Evolutionary conservation across 2,329 filamentous ascomycete species (phyloP).

Genomic region (Kalaharituber pfeilii): DNA sequence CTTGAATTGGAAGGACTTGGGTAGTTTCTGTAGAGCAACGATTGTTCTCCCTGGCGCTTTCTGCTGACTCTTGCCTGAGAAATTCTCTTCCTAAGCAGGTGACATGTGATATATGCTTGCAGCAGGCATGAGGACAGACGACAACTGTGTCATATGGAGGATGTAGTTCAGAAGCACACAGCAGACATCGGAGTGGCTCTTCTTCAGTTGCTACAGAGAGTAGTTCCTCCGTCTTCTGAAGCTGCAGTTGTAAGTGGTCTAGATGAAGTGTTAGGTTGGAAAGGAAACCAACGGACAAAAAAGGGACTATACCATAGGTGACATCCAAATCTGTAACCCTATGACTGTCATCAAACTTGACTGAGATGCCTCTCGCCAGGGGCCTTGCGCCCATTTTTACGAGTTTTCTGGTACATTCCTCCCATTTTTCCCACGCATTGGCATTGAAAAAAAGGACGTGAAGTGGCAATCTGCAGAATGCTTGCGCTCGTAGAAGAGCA

Average conservation of each 20-base stretch:
- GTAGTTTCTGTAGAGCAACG: neutral
- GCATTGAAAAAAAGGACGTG: constrained; percentile 58
- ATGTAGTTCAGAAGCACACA: neutral
- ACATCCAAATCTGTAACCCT: too few species aligned
- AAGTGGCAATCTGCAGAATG: constrained; percentile 71
- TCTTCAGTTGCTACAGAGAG: neutral
- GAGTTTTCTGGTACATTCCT: too few species aligned
- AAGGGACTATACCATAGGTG: neutral
- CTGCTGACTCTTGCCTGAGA: constrained; percentile 6
- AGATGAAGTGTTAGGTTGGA: too few species aligned
- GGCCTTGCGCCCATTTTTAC: too few species aligned
- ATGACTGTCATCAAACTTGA: too few species aligned
- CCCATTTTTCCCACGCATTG: constrained; percentile 14
- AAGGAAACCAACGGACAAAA: too few species aligned
- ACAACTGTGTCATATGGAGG: constrained; percentile 3
- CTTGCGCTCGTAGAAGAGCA: constrained; percentile 57
- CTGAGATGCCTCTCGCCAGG: too few species aligned
- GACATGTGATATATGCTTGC: constrained; percentile 13
- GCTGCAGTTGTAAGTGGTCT: neutral
- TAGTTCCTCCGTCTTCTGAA: neutral
- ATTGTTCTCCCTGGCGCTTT: neutral
- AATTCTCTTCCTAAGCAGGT: constrained; percentile 14
- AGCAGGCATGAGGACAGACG: constrained; percentile 17
- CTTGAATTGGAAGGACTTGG: constrained; percentile 11
- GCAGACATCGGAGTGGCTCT: neutral